A percentile compares a stretch with the other conserved stretches of the same genome.
Evolutionary conservation across 331 rosid genomes (phyloP).

Genomic region (Prunus yedoensis): DNA sequence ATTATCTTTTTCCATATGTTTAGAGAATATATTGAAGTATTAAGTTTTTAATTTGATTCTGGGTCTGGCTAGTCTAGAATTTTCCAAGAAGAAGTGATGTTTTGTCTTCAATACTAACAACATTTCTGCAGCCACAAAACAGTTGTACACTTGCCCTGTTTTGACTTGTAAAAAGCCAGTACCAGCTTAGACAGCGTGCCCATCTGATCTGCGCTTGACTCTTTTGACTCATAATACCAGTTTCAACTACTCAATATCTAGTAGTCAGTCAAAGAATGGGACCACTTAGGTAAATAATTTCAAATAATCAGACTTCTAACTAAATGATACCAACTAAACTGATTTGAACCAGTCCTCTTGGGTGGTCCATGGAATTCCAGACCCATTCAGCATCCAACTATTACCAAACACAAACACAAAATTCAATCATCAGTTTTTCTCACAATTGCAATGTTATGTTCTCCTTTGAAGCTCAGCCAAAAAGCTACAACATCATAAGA

Average conservation of each 20-base stretch:
- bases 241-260: slow-evolving; percentile 29
- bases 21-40: too few species aligned
- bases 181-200: slow-evolving; percentile 23
- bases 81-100: slow-evolving; percentile 7
- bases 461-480: neutral
- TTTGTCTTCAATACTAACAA: slow-evolving; percentile 29
- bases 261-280: slow-evolving; percentile 15
- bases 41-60: too few species aligned
- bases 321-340: neutral
- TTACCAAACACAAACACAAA: neutral
- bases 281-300: neutral
- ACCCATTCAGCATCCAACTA: neutral
- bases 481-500: neutral
- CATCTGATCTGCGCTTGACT: slow-evolving; percentile 32
- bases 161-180: slow-evolving; percentile 37
- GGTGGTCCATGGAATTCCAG: neutral
- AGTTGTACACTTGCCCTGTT: slow-evolving; percentile 29
- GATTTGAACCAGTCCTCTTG: neutral
- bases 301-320: neutral
- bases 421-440: neutral
- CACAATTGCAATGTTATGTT: neutral
- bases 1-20: too few species aligned
- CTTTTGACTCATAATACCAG: slow-evolving; percentile 31
- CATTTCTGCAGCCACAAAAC: slow-evolving; percentile 20
- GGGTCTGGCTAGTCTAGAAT: neutral